Percentiles rank a stretch among this genome's conserved stretches.
Evolutionary conservation across 2,329 filamentous ascomycete genomes (phyloP).

Genomic region (Metarhizium rileyi): DNA sequence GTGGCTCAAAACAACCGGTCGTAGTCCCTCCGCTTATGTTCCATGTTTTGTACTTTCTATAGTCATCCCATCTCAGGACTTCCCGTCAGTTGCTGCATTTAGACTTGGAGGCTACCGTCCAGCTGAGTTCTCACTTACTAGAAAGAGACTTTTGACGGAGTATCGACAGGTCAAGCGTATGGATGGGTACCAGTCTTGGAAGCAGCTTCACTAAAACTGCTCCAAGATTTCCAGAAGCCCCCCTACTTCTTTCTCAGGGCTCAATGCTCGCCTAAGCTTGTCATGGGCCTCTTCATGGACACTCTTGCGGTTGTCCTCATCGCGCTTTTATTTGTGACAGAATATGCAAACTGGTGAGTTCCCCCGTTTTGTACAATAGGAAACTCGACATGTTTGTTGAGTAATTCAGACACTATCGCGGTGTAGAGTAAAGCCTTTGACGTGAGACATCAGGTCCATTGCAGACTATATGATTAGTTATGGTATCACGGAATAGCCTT

Average conservation of each 20-base stretch:
- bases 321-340: slow-evolving; percentile 27
- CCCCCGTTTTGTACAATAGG: no score
- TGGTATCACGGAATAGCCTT: no score
- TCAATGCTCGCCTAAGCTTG: slow-evolving; percentile 41
- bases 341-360: no score
- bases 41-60: slow-evolving; percentile 13
- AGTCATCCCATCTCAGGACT: slow-evolving; percentile 21
- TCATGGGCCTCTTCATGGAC: slow-evolving; percentile 32
- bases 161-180: slow-evolving; percentile 39
- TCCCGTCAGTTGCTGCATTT: slow-evolving; percentile 27
- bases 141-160: slow-evolving; percentile 34
- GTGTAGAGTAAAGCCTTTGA: no score
- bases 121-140: slow-evolving; percentile 27
- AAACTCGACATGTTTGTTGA: no score
- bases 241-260: slow-evolving; percentile 40
- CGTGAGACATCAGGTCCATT: no score
- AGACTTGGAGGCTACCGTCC: slow-evolving; percentile 26
- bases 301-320: slow-evolving; percentile 13
- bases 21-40: slow-evolving; percentile 30
- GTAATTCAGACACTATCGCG: no score
- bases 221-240: slow-evolving; percentile 39
- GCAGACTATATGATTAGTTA: no score
- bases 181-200: slow-evolving; percentile 33
- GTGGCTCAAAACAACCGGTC: slow-evolving; percentile 30
- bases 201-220: slow-evolving; percentile 27